Evolutionary conservation across 441 rosid species (phyloP).

Genomic region (Corymbia calophylla): DNA sequence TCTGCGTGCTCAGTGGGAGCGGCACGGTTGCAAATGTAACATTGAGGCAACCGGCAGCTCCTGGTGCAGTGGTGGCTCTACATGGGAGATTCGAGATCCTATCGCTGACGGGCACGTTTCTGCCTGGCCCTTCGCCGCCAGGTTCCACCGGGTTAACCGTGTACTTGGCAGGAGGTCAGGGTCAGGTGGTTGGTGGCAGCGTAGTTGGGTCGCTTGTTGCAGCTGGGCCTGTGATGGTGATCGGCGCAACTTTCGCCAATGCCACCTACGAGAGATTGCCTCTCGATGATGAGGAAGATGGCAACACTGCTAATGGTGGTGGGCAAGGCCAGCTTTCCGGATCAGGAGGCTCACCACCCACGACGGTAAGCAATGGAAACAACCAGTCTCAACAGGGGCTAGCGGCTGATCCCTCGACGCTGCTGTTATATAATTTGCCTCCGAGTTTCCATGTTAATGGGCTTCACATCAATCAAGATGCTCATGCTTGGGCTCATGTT

Average conservation of each 20-base stretch:
- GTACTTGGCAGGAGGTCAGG: conserved; percentile 77
- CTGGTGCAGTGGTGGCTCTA: conserved; percentile 71
- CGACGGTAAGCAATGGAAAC: conserved; percentile 25
- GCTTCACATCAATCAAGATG: conserved; percentile 59
- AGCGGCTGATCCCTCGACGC: conserved; percentile 35
- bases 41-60: conserved; percentile 70
- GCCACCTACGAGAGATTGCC: conserved; percentile 85
- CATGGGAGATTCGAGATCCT: conserved; percentile 82
- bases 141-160: conserved; percentile 81
- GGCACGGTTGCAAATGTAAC: conserved; percentile 86
- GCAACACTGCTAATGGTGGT: conserved; percentile 4
- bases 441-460: conserved; percentile 47
- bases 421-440: conserved; percentile 44
- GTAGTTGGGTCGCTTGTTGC: conserved; percentile 68
- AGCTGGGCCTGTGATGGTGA: conserved; percentile 79
- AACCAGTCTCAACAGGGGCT: neutral
- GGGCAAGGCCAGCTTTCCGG: neutral
- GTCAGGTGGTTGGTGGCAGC: conserved; percentile 83
- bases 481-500: conserved; percentile 58
- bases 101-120: conserved; percentile 69
- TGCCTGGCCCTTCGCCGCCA: conserved; percentile 87
- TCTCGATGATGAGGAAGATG: conserved; percentile 59
- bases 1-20: conserved; percentile 74
- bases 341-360: conserved; percentile 26
- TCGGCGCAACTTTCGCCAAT: conserved; percentile 80